Conservation (phyloP, 441 rosid genomes). For the Aleurites moluccanus region DNA sequence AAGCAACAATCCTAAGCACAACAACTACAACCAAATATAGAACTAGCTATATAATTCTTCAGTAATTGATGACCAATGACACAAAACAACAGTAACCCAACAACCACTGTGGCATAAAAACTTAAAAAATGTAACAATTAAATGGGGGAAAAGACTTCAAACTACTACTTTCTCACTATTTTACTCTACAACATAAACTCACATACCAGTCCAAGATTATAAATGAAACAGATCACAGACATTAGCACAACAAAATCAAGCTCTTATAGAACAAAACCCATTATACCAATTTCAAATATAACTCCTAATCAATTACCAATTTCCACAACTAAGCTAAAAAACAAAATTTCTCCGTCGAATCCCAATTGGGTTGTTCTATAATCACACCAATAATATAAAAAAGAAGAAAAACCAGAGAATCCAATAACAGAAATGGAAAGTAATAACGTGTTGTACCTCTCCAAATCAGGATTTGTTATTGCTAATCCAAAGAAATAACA, state of each 20-base stretch:
- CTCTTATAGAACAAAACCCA: constrained; percentile 24
- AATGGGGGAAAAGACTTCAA: constrained; percentile 13
- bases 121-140: constrained; percentile 4
- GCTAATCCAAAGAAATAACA: constrained; percentile 17
- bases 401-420: neutral
- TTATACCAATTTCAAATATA: constrained; percentile 12
- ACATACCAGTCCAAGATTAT: constrained; percentile 20
- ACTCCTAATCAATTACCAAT: constrained; percentile 19
- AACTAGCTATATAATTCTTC: constrained; percentile 13
- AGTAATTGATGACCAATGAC: constrained; percentile 15
- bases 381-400: constrained; percentile 1
- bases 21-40: constrained; percentile 8
- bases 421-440: neutral
- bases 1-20: constrained; percentile 25
- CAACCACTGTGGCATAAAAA: constrained; percentile 13
- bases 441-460: constrained; percentile 14
- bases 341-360: constrained; percentile 19
- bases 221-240: constrained; percentile 18
- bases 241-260: constrained; percentile 24
- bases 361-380: constrained; percentile 14
- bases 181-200: constrained; percentile 12
- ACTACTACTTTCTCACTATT: constrained; percentile 9
- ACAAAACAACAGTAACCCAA: constrained; percentile 22
- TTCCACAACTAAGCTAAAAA: constrained; percentile 17
- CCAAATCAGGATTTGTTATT: constrained; percentile 35